These are phyloP conservation scores for Chaetomiaceae sp. DNA, from an alignment of 2,329 filamentous ascomycete genomes.

Conservation along the genomic window DNA sequence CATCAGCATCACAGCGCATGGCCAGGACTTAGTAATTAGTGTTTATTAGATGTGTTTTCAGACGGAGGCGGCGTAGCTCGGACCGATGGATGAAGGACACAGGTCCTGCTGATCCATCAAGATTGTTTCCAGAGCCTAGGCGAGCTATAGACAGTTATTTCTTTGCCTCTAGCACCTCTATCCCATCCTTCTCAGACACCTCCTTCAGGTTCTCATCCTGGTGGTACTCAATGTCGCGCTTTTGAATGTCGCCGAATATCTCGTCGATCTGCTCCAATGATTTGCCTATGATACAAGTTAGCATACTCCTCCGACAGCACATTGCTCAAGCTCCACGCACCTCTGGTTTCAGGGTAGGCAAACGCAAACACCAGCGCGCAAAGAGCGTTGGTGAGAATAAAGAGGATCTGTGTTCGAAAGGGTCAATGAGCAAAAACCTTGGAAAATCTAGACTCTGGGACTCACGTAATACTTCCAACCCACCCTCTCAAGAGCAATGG, in stretches of 20 bases:
- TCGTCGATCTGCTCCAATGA: constrained; percentile 39
- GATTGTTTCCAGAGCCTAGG: no score
- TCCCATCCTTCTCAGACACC: background rate
- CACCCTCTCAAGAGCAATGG: constrained; percentile 36
- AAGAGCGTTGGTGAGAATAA: constrained; percentile 37
- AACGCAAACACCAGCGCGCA: constrained; percentile 36
- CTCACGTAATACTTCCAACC: constrained; percentile 41
- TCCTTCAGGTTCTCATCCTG: background rate
- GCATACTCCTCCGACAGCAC: background rate
- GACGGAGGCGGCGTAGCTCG: no score
- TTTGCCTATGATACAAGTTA: constrained; percentile 30
- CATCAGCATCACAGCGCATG: no score
- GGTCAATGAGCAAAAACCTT: background rate
- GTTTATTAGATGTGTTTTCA: background rate
- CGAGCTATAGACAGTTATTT: background rate
- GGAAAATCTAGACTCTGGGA: background rate
- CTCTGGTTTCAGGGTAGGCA: constrained; percentile 37
- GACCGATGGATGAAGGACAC: no score
- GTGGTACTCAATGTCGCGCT: background rate
- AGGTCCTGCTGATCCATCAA: no score
- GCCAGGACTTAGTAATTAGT: no score
- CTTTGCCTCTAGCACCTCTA: background rate
- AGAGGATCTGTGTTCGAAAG: constrained; percentile 33
- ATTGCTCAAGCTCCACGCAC: constrained; percentile 19
- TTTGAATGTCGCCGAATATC: constrained; percentile 37